Evolutionary conservation across 331 rosid genomes (phyloP), one percentile per base, ranked within the genome.

Genomic region (Stylosanthes scabra): DNA sequence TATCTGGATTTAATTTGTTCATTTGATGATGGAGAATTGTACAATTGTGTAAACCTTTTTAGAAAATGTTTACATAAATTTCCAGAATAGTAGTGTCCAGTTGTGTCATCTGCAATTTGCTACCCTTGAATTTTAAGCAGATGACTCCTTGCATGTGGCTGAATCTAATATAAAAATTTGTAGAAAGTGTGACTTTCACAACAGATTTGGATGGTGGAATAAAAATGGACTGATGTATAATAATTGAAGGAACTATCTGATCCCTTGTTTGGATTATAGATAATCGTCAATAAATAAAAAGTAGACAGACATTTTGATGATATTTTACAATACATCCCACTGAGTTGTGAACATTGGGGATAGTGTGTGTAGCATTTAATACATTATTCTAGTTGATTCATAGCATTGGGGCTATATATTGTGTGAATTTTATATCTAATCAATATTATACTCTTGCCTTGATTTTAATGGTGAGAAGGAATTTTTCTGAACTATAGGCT

Each of bases 401-500:
- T 66, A 28, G 63, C 62, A 25, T 66, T 27, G 20, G 42, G 49
- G 52, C 66, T 63, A 49, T 76, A 7, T 74, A 44, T 68, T 59
- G 11, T 15, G 25, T 57, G 41, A 65, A 20, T 46, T 64, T 75
- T 45, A 59, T 66, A 67, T 34, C 44, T 37, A 69, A 72, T 70
- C 59, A 57, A 59, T 63, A 39, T 7, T 1, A 57, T 46, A 12
- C 50, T 42, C 42, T 16, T 49, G 47, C 68, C 64, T 72, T 55
- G 49, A 63, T 34, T 54, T 80, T 70, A 63, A 55, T 31, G 80
- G 69, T 25, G 6, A 60, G 55, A 54, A 14, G 74, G 70, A 59
- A 45, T 65, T 41, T 11, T 6, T 66, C 58, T 65, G 12, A 57
- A 15, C 31, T 52, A n/a, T 66, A 7, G 28, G 71, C 58, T 67